phyloP scores from a whole-genome alignment of 2,329 filamentous ascomycete species.

The Colletotrichum sp. region DNA sequence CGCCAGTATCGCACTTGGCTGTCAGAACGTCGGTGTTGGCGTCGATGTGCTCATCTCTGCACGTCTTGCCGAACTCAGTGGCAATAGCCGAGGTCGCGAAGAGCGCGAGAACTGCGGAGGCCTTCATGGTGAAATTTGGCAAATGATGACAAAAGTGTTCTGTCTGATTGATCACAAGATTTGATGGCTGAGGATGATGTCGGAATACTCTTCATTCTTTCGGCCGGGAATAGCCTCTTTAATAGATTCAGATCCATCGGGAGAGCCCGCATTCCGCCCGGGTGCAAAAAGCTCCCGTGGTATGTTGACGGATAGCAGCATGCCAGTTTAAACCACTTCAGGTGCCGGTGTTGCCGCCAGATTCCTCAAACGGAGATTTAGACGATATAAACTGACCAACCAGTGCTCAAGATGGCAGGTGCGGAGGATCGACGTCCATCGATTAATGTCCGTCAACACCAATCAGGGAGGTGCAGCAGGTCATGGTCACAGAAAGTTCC shows the following conservation, averaged over 20 bases:
- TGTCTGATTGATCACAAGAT: neutral
- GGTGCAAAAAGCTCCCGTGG: neutral
- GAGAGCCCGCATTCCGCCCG: neutral
- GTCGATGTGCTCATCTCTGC: slow-evolving; percentile 11
- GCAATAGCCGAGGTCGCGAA: neutral
- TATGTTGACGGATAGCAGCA: neutral
- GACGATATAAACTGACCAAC: neutral
- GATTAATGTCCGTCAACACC: neutral
- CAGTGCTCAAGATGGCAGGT: slow-evolving; percentile 12
- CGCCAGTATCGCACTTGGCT: slow-evolving; percentile 9
- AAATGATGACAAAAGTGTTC: neutral
- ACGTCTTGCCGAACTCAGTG: slow-evolving; percentile 9
- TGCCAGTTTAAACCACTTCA: neutral
- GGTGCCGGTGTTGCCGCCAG: neutral
- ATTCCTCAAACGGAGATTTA: neutral
- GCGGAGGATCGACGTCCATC: neutral
- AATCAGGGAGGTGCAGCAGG: neutral
- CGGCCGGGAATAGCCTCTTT: neutral
- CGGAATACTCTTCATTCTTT: neutral
- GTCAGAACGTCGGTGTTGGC: slow-evolving; percentile 2
- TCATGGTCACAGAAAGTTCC: neutral
- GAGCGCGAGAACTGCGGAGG: neutral
- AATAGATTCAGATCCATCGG: neutral
- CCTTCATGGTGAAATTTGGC: neutral
- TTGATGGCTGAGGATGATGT: neutral